These are phyloP conservation scores for Epichloe festucae DNA, from an alignment of 2,329 filamentous ascomycete genomes.

Conservation along the genomic window DNA sequence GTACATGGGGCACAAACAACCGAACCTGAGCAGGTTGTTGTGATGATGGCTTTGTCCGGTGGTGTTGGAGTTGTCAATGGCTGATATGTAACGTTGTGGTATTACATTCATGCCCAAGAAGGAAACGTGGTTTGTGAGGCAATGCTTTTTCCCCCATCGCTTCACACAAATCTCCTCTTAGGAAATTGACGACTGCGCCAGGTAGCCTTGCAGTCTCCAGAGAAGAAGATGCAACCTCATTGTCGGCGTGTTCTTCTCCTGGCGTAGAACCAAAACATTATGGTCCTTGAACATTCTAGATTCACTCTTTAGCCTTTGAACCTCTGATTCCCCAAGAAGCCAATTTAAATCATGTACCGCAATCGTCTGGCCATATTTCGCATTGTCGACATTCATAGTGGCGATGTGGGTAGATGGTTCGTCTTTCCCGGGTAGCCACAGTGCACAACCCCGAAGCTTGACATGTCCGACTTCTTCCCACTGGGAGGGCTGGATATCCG, in stretches of 20 bases:
- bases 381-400: conserved; percentile 28
- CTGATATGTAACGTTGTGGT: too few species aligned
- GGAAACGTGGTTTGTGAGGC: too few species aligned
- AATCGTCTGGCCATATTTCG: conserved; percentile 23
- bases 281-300: conserved; percentile 22
- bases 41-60: too few species aligned
- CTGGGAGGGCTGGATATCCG: conserved; percentile 28
- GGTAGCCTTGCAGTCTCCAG: conserved; percentile 47
- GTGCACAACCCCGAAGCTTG: conserved; percentile 30
- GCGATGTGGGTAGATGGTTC: conserved; percentile 26
- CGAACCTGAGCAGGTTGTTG: too few species aligned
- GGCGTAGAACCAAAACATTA: conserved; percentile 29
- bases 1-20: too few species aligned
- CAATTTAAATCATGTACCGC: conserved; percentile 39
- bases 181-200: conserved; percentile 13
- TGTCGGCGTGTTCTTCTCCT: conserved; percentile 25
- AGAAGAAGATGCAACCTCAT: conserved; percentile 34
- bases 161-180: neutral
- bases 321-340: conserved; percentile 36
- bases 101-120: too few species aligned
- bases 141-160: too few species aligned
- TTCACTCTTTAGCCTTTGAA: conserved; percentile 25
- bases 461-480: conserved; percentile 31
- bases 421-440: conserved; percentile 25
- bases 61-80: too few species aligned